Evolutionary conservation across 1,139 yeast species (phyloP).

Genomic region (Yamadazyma jaroonii): DNA sequence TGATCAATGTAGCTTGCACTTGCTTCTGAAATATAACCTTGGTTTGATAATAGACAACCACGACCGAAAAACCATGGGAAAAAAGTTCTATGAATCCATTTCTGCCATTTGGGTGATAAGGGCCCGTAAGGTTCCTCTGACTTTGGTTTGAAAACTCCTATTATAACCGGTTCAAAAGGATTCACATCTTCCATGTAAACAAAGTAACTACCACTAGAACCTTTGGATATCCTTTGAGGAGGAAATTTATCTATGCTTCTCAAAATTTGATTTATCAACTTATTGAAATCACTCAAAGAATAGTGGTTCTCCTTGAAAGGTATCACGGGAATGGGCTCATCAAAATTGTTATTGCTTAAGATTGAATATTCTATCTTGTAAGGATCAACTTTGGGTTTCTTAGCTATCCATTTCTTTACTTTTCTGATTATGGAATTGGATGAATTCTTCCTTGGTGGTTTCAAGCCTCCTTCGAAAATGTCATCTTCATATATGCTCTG

Average conservation of each 20-base stretch:
- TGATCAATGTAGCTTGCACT: slow-evolving; percentile 68
- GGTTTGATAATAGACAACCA: slow-evolving; percentile 68
- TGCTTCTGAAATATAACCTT: slow-evolving; percentile 71
- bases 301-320: slow-evolving; percentile 14
- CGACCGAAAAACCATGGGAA: slow-evolving; percentile 80
- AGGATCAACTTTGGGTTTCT: slow-evolving; percentile 5
- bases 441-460: slow-evolving; percentile 3
- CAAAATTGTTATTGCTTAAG: slow-evolving; percentile 6
- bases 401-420: slow-evolving; percentile 8
- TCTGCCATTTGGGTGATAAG: slow-evolving; percentile 75
- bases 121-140: slow-evolving; percentile 85
- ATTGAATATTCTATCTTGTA: slow-evolving; percentile 24
- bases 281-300: slow-evolving; percentile 19
- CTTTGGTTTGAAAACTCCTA: slow-evolving; percentile 74
- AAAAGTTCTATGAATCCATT: slow-evolving; percentile 73
- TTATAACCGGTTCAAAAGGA: slow-evolving; percentile 15
- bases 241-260: slow-evolving; percentile 25
- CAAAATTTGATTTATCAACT: slow-evolving; percentile 18
- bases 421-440: slow-evolving; percentile 6
- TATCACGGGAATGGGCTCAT: neutral
- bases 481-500: slow-evolving; percentile 1
- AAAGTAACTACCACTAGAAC: slow-evolving; percentile 74
- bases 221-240: slow-evolving; percentile 59
- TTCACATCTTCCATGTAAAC: slow-evolving; percentile 17
- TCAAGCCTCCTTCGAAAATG: slow-evolving; percentile 1